Evolutionary conservation across 2,329 filamentous ascomycete genomes (phyloP).

Genomic region (Elsinoe necatrix): DNA sequence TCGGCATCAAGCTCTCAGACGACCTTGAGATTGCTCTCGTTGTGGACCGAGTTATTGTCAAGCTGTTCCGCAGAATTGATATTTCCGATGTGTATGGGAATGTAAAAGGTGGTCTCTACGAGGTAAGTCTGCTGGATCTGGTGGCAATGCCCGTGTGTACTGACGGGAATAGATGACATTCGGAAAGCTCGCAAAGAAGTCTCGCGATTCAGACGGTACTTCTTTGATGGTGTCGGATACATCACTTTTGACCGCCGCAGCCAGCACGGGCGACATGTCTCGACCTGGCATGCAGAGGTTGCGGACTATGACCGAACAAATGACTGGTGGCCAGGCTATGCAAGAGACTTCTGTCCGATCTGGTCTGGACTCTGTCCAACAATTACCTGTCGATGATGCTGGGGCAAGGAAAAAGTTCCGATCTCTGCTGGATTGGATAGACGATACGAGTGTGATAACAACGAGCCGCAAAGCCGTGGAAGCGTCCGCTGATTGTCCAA

Average conservation of each 20-base stretch:
- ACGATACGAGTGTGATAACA: slow-evolving; percentile 32
- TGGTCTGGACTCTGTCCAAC: slow-evolving; percentile 34
- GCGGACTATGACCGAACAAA: slow-evolving; percentile 22
- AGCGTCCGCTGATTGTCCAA: slow-evolving; percentile 21
- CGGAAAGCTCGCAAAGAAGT: slow-evolving; percentile 31
- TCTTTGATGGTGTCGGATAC: slow-evolving; percentile 38
- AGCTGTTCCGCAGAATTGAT: slow-evolving; percentile 43
- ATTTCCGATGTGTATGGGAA: slow-evolving; percentile 48
- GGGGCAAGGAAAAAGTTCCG: slow-evolving; percentile 37
- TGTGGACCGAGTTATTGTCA: slow-evolving; percentile 41
- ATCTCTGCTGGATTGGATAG: slow-evolving; percentile 35
- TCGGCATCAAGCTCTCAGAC: slow-evolving; percentile 44
- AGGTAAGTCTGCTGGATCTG: slow-evolving; percentile 21
- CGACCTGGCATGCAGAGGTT: slow-evolving; percentile 1
- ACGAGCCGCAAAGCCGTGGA: slow-evolving; percentile 17
- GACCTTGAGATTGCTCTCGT: slow-evolving; percentile 48
- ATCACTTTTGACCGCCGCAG: slow-evolving; percentile 39
- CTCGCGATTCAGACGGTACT: slow-evolving; percentile 33
- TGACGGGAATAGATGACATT: slow-evolving; percentile 36
- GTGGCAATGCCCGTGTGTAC: background rate
- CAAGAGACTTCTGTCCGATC: slow-evolving; percentile 30
- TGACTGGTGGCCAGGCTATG: slow-evolving; percentile 35
- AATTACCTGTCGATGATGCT: slow-evolving; percentile 39
- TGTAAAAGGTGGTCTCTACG: slow-evolving; percentile 44
- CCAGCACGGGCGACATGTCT: slow-evolving; percentile 19